Evolutionary conservation across 768 basidiomycete genomes (phyloP).

Genomic region (Boletus sensibilis): DNA sequence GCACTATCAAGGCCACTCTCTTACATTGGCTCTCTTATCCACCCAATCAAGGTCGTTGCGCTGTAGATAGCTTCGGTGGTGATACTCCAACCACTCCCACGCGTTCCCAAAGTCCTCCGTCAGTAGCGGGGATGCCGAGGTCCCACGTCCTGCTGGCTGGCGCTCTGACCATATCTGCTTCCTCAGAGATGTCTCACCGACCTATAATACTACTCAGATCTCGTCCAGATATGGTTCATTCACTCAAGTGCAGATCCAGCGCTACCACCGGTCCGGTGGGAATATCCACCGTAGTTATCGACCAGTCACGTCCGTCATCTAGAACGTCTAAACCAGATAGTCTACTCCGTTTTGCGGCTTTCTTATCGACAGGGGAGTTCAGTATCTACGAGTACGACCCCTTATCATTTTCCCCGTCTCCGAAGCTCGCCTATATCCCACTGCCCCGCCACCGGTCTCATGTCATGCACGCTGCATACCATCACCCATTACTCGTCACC

Average conservation of each 20-base stretch:
- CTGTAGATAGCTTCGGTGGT: slow-evolving; percentile 38
- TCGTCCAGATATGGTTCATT: slow-evolving; percentile 32
- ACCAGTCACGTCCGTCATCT: slow-evolving; percentile 63
- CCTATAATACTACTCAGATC: slow-evolving; percentile 25
- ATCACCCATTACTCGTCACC: slow-evolving; percentile 75
- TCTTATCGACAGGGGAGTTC: slow-evolving; percentile 71
- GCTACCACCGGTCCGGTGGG: slow-evolving; percentile 31
- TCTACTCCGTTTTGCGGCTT: slow-evolving; percentile 49
- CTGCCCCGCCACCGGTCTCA: slow-evolving; percentile 40
- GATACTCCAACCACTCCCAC: neutral
- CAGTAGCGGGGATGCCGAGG: neutral
- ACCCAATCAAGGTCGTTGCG: slow-evolving; percentile 58
- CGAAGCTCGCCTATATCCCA: slow-evolving; percentile 50
- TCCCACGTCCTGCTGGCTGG: slow-evolving; percentile 60
- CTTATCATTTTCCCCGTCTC: slow-evolving; percentile 39
- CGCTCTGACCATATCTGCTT: slow-evolving; percentile 55
- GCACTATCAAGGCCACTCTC: slow-evolving; percentile 20
- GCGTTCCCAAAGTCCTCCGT: neutral
- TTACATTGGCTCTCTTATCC: slow-evolving; percentile 20
- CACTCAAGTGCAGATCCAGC: slow-evolving; percentile 45
- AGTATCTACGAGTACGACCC: slow-evolving; percentile 55
- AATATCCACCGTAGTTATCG: slow-evolving; percentile 68
- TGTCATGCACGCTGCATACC: slow-evolving; percentile 67
- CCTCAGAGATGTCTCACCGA: slow-evolving; percentile 34
- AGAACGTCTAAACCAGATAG: slow-evolving; percentile 31